Evolutionary conservation across 441 rosid species (phyloP).

Genomic region (Populus hybrid): DNA sequence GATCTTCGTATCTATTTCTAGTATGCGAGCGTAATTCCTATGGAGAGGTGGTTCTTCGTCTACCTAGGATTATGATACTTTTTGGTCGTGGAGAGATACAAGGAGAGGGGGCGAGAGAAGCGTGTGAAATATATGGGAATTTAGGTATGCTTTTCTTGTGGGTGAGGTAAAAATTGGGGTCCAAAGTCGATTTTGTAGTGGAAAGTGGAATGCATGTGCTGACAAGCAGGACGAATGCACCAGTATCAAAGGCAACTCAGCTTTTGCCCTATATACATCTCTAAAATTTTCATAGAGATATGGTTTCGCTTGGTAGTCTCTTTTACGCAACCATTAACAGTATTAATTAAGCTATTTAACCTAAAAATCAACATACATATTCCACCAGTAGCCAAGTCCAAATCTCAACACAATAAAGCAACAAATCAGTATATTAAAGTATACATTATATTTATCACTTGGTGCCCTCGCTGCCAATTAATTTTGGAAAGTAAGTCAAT

Average conservation of each 20-base stretch:
- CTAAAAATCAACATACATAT: not conserved
- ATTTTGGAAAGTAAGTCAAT: too few relatives aligned
- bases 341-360: not conserved
- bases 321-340: slow-evolving; percentile 34
- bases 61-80: too few relatives aligned
- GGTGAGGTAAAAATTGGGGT: slow-evolving; percentile 49
- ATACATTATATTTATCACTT: too few relatives aligned
- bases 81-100: slow-evolving; percentile 8
- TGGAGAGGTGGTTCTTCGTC: not conserved
- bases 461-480: too few relatives aligned
- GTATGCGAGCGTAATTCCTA: not conserved
- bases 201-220: slow-evolving; percentile 97
- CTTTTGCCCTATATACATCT: slow-evolving; percentile 37
- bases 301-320: slow-evolving; percentile 47
- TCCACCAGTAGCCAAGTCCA: not conserved
- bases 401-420: too few relatives aligned
- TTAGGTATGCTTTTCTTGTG: slow-evolving; percentile 54
- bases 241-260: slow-evolving; percentile 73
- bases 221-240: slow-evolving; percentile 57
- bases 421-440: too few relatives aligned
- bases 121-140: slow-evolving; percentile 18
- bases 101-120: slow-evolving; percentile 10
- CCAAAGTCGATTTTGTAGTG: slow-evolving; percentile 81
- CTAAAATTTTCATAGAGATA: slow-evolving; percentile 30
- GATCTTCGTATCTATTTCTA: not conserved